Percentiles rank a stretch among this genome's conserved stretches.
phyloP scores from a whole-genome alignment of 2,329 filamentous ascomycete species.

The Pseudogymnoascus sp. region DNA sequence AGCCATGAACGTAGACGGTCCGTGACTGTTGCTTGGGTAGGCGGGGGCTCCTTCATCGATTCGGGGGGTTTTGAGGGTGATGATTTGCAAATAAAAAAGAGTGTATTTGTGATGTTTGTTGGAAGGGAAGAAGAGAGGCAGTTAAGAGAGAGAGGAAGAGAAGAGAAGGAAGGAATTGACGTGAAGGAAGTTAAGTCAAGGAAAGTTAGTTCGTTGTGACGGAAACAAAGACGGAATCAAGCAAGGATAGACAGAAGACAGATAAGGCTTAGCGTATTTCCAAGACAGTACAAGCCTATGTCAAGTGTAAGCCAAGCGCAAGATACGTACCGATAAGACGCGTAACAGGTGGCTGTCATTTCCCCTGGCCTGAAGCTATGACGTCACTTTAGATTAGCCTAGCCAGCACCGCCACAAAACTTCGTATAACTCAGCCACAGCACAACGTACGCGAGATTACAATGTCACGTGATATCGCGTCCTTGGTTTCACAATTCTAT shows the following conservation, averaged over 20 bases:
- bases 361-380: not conserved
- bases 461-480: not conserved
- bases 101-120: not conserved
- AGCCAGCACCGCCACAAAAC: not conserved
- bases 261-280: not conserved
- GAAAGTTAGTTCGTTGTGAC: not conserved
- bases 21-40: not conserved
- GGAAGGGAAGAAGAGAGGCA: not conserved
- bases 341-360: not conserved
- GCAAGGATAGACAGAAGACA: not conserved
- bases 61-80: not conserved
- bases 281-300: not conserved
- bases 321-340: not conserved
- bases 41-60: conserved; percentile 4
- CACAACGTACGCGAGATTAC: not conserved
- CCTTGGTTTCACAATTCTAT: not conserved
- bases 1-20: conserved; percentile 2
- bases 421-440: too few relatives aligned
- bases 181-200: not conserved
- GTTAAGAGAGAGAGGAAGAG: not conserved
- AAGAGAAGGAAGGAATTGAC: not conserved
- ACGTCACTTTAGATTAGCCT: not conserved
- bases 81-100: not conserved
- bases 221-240: not conserved
- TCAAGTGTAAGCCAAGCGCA: not conserved